Evolutionary conservation across 108 stramenopile species (phyloP), one percentile per base, ranked within the genome.

Genomic region (Epithemia pelagica): DNA sequence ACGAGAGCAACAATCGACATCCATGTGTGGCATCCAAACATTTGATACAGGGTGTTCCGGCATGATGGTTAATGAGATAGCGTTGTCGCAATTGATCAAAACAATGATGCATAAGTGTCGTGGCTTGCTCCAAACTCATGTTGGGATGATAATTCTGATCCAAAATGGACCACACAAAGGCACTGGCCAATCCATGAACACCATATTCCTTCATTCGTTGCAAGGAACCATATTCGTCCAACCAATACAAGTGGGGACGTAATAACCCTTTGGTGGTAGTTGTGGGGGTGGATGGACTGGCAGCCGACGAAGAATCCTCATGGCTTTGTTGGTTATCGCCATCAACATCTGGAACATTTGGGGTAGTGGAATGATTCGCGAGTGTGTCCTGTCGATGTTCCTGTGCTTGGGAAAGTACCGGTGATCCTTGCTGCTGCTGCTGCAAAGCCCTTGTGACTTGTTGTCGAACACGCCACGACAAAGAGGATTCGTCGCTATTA

Each of bases 161-260:
- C 32, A 91, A 56, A 28, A 91, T 77, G 28, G 81, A 80, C 54
- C 86, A 61, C 37, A 69, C 70, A 75, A 91, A 91, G 63, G 88
- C 86, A 7, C 86, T 71, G 10, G 82, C 90, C 15, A 69, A 65
- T 1, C 90, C 90, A 72, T 91, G 90, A 3, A 83, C 81, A 8
- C 83, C 90, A 73, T 91, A 91, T 30, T 65, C 75, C 5, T n/a
- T 21, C 26, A 91, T 61, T 33, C 54, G 61, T 64, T 88, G 90
- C 32, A 82, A 70, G 10, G 90, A 86, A 19, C 90, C 90, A 61
- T 86, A 86, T 61, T 88, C 81, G 65, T 91, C 90, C 18, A 91
- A 65, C 90, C 90, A 88, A 67, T 79, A 87, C 28, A 90, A 70
- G 53, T 65, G 74, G 53, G 89, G 89, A 57, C 65, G 7, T 32